A percentile compares a stretch with the other conserved stretches of the same genome.
Conservation (phyloP, 192 early-diverging fungal genomes). For the Dissophora globulifera region DNA sequence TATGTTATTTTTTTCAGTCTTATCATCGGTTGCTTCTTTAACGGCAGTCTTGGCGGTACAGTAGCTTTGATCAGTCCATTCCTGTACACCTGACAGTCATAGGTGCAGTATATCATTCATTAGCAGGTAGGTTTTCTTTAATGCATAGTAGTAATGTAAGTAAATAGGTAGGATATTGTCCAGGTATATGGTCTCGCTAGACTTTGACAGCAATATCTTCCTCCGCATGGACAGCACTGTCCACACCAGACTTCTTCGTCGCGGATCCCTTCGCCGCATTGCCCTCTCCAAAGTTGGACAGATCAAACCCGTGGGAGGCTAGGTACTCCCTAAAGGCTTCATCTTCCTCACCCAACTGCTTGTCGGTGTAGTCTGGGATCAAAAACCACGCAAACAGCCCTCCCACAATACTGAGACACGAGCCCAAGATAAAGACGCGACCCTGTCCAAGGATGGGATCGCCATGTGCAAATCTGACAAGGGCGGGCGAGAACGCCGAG, state of each 20-base stretch:
- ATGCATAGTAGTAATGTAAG: no score
- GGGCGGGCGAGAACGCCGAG: slow-evolving; percentile 29
- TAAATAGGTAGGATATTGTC: no score
- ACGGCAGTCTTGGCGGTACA: no score
- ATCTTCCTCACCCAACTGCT: slow-evolving; percentile 55
- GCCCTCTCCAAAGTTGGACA: slow-evolving; percentile 29
- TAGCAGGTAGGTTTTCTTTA: no score
- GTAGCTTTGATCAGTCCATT: no score
- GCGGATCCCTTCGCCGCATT: background rate
- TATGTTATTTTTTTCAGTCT: no score
- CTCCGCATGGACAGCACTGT: background rate
- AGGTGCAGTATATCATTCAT: no score
- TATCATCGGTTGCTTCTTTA: no score
- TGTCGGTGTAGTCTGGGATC: slow-evolving; percentile 56
- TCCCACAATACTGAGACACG: slow-evolving; percentile 53
- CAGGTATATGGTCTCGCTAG: no score
- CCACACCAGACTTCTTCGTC: background rate
- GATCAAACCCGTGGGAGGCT: slow-evolving; percentile 55
- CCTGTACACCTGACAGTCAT: no score
- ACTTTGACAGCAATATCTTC: background rate
- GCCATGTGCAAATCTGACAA: slow-evolving; percentile 31
- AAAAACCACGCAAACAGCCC: slow-evolving; percentile 47
- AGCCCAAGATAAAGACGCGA: slow-evolving; percentile 56
- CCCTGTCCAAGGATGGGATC: slow-evolving; percentile 50
- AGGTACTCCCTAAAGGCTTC: slow-evolving; percentile 56